A percentile compares a stretch with the other conserved stretches of the same genome.
Evolutionary conservation across 768 basidiomycete species (phyloP).

Genomic region (Pleurotus ostreatus): DNA sequence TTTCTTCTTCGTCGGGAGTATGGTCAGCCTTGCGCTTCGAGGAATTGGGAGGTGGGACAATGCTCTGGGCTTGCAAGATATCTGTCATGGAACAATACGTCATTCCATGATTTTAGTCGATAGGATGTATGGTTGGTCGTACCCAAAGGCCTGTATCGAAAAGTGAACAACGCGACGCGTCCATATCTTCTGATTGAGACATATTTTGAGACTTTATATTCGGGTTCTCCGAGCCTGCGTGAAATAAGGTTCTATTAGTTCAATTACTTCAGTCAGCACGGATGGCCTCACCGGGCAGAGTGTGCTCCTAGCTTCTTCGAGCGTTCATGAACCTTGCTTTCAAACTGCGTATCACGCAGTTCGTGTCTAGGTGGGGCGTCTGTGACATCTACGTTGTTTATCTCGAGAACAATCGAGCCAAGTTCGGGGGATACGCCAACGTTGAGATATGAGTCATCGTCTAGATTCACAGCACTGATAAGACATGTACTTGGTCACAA

Average conservation of each 20-base stretch:
- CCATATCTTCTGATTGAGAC: not conserved
- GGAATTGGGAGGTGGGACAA: slow-evolving; percentile 2
- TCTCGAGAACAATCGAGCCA: not conserved
- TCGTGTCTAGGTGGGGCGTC: no score
- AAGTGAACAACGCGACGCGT: slow-evolving; percentile 9
- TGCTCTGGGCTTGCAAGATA: slow-evolving; percentile 14
- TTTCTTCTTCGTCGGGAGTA: not conserved
- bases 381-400: not conserved
- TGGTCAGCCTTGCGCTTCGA: not conserved
- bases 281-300: slow-evolving; percentile 10
- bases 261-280: not conserved
- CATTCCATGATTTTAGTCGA: not conserved
- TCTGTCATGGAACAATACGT: not conserved
- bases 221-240: slow-evolving; percentile 9
- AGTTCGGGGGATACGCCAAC: not conserved
- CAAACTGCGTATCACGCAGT: not conserved
- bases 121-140: not conserved
- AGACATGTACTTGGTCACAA: no score
- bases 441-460: not conserved
- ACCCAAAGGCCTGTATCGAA: slow-evolving; percentile 18
- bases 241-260: no score
- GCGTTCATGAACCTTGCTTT: slow-evolving; percentile 15
- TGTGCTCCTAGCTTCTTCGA: slow-evolving; percentile 15
- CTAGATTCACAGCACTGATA: not conserved
- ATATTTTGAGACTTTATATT: not conserved